Base-by-base conservation (phyloP, 805 yeast genomes). In the Tanozyma kutaoensis region DNA sequence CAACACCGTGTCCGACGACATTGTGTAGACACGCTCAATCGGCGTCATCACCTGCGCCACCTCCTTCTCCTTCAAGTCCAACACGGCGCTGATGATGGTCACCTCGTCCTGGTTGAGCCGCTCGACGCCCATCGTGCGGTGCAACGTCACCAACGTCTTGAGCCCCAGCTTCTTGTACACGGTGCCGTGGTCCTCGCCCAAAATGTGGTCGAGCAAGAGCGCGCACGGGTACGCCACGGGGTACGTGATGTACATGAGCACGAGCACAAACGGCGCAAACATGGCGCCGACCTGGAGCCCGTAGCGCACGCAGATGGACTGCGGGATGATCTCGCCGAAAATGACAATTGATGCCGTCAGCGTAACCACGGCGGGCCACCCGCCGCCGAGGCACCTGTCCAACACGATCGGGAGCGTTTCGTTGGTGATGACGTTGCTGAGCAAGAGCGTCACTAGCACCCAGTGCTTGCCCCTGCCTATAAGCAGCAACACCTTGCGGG, bases 181-280 rank as follows among this genome's bases (percentile, higher is more conserved):
- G 2, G 95, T 85, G 19, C 98, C 97, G 51, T 88, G 97, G 52
- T 84, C 95, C 55, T 88, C 93, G 29, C 98, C 98, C 20, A 88
- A 62, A 20, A 77, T 66, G 42, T 68, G 64, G 52, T 88, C 98
- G 37, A 88, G 64, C 20, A 88, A 58, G 33, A 71, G 43, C 1
- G 96, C 88, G 33, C 77, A 75, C 2, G 98, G 98, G 43, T 82
- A 82, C 1, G 96, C 94, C 24, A 88, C 62, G 0, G 97, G 97
- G 49, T 78, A 85, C 79, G 88, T 71, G 24, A 75, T 20, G 50
- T 86, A 86, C 95, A 88, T 88, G 46, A 88, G 62, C 2, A 60
- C 52, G 24, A 76, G 58, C 12, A 88, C 96, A 53, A 84, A 86
- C 1, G 95, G 96, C 4, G 95, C 66, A 50, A 86, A 81, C 38